These are phyloP conservation scores for Scytalidium sp. DNA, from an alignment of 2,329 filamentous ascomycete genomes.

Conservation along the genomic window DNA sequence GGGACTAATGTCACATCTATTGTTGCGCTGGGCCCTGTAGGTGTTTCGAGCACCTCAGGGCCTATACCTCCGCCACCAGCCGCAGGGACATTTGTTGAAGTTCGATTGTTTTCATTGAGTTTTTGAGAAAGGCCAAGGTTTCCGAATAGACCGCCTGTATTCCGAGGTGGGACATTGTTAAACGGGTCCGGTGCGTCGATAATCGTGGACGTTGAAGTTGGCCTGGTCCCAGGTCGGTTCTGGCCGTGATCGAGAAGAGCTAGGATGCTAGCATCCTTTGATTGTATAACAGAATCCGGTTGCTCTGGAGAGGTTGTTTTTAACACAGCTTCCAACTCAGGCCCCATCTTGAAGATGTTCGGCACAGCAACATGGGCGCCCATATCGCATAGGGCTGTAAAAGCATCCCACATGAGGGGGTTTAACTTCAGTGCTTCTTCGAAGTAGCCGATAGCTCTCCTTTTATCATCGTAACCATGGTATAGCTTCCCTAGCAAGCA, in stretches of 20 bases:
- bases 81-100: slow-evolving; percentile 28
- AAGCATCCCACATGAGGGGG: slow-evolving; percentile 98
- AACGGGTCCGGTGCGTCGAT: slow-evolving; percentile 30
- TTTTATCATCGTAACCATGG: slow-evolving; percentile 74
- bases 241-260: slow-evolving; percentile 20
- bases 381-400: slow-evolving; percentile 83
- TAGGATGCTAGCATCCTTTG: slow-evolving; percentile 13
- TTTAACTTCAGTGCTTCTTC: slow-evolving; percentile 87
- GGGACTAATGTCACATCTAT: slow-evolving; percentile 30
- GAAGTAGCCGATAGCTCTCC: slow-evolving; percentile 81
- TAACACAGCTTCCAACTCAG: slow-evolving; percentile 55
- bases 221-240: slow-evolving; percentile 18
- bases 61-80: slow-evolving; percentile 28
- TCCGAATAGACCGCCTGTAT: slow-evolving; percentile 26
- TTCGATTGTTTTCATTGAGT: slow-evolving; percentile 31
- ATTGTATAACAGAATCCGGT: slow-evolving; percentile 16
- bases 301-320: slow-evolving; percentile 23
- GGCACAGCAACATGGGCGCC: slow-evolving; percentile 76
- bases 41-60: slow-evolving; percentile 63
- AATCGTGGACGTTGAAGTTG: slow-evolving; percentile 17
- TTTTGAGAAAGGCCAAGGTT: slow-evolving; percentile 27
- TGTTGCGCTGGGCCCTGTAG: slow-evolving; percentile 44
- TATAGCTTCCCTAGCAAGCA: slow-evolving; percentile 87
- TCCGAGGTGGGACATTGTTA: slow-evolving; percentile 24
- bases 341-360: slow-evolving; percentile 80